These are phyloP conservation scores for Dryas integrifolia DNA, from an alignment of 331 rosid genomes.

Conservation along the genomic window DNA sequence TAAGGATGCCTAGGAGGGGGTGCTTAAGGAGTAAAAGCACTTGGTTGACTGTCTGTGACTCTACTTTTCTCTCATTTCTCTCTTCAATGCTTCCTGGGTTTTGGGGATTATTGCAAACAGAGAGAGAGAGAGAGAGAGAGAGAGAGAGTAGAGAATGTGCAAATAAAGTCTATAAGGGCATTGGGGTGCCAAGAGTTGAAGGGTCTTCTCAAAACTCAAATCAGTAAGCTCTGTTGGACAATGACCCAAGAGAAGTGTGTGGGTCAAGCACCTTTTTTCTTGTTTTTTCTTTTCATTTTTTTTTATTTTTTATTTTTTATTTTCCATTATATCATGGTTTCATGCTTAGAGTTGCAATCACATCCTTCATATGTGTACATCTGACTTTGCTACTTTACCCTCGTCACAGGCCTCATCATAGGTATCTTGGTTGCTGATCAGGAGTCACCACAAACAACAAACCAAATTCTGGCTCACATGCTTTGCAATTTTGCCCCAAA, in stretches of 20 bases:
- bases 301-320: not conserved
- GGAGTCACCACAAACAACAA: not conserved
- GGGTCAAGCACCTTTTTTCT: conserved; percentile 33
- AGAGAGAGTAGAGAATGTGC: not conserved
- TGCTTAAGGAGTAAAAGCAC: conserved; percentile 27
- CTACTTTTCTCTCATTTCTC: conserved; percentile 7
- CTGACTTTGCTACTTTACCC: not conserved
- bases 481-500: conserved; percentile 7
- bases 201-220: conserved; percentile 41
- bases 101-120: conserved; percentile 13
- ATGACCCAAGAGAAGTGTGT: conserved; percentile 29
- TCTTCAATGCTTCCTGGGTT: conserved; percentile 20
- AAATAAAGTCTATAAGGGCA: not conserved
- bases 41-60: conserved; percentile 19
- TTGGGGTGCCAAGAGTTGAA: not conserved
- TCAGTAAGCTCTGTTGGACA: conserved; percentile 33
- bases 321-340: not conserved
- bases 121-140: conserved; percentile 10
- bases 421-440: not conserved
- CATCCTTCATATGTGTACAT: conserved; percentile 11
- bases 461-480: not conserved
- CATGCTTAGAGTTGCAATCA: conserved; percentile 5
- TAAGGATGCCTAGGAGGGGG: conserved; percentile 32
- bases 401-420: not conserved
- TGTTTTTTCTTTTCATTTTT: not conserved